These are phyloP conservation scores for Corylus americana DNA, from an alignment of 306 rosid species.

Conservation along the genomic window DNA sequence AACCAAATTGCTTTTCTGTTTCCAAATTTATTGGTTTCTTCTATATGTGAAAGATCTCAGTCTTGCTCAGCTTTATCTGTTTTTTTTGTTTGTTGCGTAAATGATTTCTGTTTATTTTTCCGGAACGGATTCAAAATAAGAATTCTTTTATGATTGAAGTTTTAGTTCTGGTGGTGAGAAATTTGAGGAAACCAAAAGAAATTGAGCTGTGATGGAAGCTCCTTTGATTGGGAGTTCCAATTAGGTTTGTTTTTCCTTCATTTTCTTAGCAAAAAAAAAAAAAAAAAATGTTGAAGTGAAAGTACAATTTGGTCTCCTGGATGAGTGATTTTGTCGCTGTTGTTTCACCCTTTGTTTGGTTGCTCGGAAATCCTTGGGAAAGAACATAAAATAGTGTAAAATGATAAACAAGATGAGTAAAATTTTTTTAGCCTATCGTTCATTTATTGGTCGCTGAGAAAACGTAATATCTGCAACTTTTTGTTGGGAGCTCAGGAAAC, in stretches of 20 bases:
- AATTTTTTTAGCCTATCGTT: not conserved
- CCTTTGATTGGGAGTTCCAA: not conserved
- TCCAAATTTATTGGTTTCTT: not conserved
- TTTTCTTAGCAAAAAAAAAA: not conserved
- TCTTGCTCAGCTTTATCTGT: not conserved
- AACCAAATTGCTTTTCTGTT: not conserved
- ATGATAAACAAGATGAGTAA: not conserved
- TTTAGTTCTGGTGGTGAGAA: not conserved
- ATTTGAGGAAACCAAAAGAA: not conserved
- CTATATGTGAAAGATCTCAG: slow-evolving; percentile 19
- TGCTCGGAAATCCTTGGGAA: not conserved
- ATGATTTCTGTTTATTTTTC: not conserved
- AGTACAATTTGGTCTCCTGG: not conserved
- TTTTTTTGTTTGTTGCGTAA: not conserved
- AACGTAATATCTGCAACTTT: not conserved
- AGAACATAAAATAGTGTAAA: not conserved
- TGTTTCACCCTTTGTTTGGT: not conserved
- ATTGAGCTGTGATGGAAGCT: not conserved
- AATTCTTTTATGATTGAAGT: not conserved
- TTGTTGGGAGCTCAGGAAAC: not conserved
- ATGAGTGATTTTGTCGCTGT: not conserved
- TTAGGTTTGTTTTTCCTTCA: not conserved
- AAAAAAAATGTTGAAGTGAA: not conserved
- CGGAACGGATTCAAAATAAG: not conserved
- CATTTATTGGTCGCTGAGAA: not conserved